A percentile compares a stretch with the other conserved stretches of the same genome.
Evolutionary conservation across 768 basidiomycete genomes (phyloP).

Genomic region (Russula abietina): DNA sequence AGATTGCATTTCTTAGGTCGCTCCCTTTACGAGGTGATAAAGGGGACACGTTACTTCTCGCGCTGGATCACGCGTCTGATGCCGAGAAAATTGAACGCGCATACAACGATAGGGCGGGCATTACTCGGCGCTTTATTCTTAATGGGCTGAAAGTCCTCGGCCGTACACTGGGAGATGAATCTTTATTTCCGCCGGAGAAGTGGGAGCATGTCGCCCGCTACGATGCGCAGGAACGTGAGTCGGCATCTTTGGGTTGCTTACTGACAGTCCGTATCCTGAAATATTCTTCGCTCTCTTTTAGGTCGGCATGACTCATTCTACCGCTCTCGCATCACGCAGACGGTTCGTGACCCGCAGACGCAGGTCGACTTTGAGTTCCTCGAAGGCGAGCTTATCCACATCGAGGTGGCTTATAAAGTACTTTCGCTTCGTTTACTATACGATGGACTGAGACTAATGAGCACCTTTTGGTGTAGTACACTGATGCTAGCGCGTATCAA

Average conservation of each 20-base stretch:
- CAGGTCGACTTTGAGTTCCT: constrained; percentile 47
- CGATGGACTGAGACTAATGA: background rate
- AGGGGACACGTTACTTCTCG: constrained; percentile 81
- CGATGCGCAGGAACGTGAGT: constrained; percentile 50
- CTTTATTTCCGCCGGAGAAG: constrained; percentile 54
- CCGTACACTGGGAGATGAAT: constrained; percentile 57
- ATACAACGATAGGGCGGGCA: constrained; percentile 76
- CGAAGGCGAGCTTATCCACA: constrained; percentile 70
- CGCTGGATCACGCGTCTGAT: constrained; percentile 82
- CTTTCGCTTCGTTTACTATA: background rate
- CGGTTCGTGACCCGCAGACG: constrained; percentile 45
- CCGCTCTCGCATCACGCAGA: constrained; percentile 57
- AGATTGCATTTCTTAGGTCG: constrained; percentile 64
- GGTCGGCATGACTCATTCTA: constrained; percentile 84
- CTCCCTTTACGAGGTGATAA: constrained; percentile 69
- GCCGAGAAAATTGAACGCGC: constrained; percentile 69
- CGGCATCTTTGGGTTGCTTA: background rate
- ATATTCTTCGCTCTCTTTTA: constrained; percentile 27
- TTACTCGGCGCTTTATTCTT: constrained; percentile 75
- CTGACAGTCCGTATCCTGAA: background rate
- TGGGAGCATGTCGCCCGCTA: constrained; percentile 68
- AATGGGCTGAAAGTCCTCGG: constrained; percentile 75
- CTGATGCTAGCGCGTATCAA: constrained; percentile 56
- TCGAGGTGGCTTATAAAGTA: constrained; percentile 89
- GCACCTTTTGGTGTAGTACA: constrained; percentile 51